Percentiles rank a stretch among this genome's conserved stretches.
Evolutionary conservation across 306 rosid genomes (phyloP).

Genomic region (Casuarina glauca): DNA sequence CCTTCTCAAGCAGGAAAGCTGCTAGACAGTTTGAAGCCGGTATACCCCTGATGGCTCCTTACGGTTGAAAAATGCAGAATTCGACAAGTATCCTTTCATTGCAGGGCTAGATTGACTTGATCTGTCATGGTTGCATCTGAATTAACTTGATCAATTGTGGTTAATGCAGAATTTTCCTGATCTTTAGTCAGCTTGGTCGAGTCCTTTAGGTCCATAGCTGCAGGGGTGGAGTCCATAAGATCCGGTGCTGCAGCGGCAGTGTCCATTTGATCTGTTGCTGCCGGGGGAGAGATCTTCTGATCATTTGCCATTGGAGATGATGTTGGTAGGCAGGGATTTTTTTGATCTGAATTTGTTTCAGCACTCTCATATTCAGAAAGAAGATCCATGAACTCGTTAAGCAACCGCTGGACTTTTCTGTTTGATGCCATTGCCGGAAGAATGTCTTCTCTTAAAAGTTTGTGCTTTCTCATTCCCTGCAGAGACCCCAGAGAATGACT

Average conservation of each 20-base stretch:
- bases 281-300: slow-evolving; percentile 23
- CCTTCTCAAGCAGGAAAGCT: slow-evolving; percentile 4
- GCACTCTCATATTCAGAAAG: slow-evolving; percentile 67
- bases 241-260: slow-evolving; percentile 23
- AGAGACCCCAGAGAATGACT: slow-evolving; percentile 19
- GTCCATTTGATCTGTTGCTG: slow-evolving; percentile 28
- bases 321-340: slow-evolving; percentile 28
- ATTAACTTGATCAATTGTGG: slow-evolving; percentile 19
- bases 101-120: slow-evolving; percentile 35
- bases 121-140: slow-evolving; percentile 38
- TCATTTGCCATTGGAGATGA: slow-evolving; percentile 33
- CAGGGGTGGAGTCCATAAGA: slow-evolving; percentile 14
- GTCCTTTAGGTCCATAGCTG: slow-evolving; percentile 24
- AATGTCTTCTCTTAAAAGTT: slow-evolving; percentile 86
- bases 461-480: slow-evolving; percentile 94
- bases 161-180: slow-evolving; percentile 26
- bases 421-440: slow-evolving; percentile 98
- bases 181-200: slow-evolving; percentile 15
- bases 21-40: slow-evolving; percentile 11
- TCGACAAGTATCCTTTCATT: slow-evolving; percentile 44
- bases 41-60: background rate
- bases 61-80: slow-evolving; percentile 7
- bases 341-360: slow-evolving; percentile 48
- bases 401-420: slow-evolving; percentile 93
- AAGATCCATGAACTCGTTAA: slow-evolving; percentile 91